Evolutionary conservation across 352 stramenopile species (phyloP).

Genomic region (Phytophthora multivora): DNA sequence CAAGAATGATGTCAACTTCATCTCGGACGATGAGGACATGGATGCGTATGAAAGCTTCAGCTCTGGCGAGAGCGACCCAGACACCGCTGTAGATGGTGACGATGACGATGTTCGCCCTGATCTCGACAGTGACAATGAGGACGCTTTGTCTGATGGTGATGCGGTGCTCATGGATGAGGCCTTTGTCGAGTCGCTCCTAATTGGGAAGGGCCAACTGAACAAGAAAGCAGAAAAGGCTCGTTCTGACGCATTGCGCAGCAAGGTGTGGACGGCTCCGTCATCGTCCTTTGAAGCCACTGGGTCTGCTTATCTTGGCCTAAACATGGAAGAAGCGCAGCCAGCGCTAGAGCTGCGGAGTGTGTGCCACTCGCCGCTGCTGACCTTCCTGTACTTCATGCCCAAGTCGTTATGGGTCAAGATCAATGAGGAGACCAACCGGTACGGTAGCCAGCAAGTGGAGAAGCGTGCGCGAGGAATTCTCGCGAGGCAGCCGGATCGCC

Average conservation of each 20-base stretch:
- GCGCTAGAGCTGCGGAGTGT: neutral
- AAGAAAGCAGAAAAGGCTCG: too few species aligned
- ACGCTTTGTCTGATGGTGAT: neutral
- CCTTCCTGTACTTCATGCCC: neutral
- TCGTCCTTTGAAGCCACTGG: neutral
- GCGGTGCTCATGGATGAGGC: neutral
- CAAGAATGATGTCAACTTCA: conserved; percentile 5
- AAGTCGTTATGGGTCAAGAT: neutral
- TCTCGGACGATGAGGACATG: neutral
- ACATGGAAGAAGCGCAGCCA: neutral
- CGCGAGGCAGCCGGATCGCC: neutral
- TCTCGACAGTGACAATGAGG: too few species aligned
- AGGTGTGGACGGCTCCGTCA: neutral
- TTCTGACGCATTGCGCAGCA: neutral
- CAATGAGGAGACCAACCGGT: neutral
- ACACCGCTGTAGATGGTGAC: neutral
- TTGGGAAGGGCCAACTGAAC: neutral
- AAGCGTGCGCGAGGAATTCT: neutral
- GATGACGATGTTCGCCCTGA: neutral
- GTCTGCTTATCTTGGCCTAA: neutral
- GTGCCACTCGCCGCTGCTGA: neutral
- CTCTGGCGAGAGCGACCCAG: conserved; percentile 4
- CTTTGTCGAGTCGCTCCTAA: neutral
- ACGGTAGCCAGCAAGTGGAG: neutral
- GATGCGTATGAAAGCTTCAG: conserved; percentile 4